Conservation (phyloP, 495 filamentous ascomycete species). For the Xylaria flabelliformis region DNA sequence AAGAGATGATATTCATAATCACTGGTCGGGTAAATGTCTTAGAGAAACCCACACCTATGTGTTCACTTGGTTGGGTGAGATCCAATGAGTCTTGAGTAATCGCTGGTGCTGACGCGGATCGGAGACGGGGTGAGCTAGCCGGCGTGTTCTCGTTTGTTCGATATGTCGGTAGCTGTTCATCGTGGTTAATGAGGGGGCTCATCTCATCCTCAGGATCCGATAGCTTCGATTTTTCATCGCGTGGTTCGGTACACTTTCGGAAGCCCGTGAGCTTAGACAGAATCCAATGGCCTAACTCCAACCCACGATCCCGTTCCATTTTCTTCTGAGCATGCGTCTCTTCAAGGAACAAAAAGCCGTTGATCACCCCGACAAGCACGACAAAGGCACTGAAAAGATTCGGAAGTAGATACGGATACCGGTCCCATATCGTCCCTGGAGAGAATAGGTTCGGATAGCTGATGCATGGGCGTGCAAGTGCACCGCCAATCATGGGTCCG, state of each 20-base stretch:
- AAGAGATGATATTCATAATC: slow-evolving; percentile 80
- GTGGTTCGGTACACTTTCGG: slow-evolving; percentile 38
- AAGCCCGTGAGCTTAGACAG: slow-evolving; percentile 55
- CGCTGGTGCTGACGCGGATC: slow-evolving; percentile 39
- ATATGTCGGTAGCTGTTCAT: slow-evolving; percentile 67
- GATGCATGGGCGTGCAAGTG: slow-evolving; percentile 82
- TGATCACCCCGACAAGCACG: slow-evolving; percentile 75
- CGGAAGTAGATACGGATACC: slow-evolving; percentile 89
- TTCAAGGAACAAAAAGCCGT: slow-evolving; percentile 90
- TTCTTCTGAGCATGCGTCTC: slow-evolving; percentile 92
- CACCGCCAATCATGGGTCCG: slow-evolving; percentile 88
- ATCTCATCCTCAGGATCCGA: slow-evolving; percentile 51
- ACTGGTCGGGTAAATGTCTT: slow-evolving; percentile 78
- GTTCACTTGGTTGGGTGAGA: slow-evolving; percentile 29
- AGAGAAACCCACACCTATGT: slow-evolving; percentile 37
- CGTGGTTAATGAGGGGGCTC: slow-evolving; percentile 57
- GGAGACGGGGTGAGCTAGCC: slow-evolving; percentile 56
- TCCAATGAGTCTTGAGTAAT: slow-evolving; percentile 40
- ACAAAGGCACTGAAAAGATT: slow-evolving; percentile 88
- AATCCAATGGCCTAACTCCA: slow-evolving; percentile 79
- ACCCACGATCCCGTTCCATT: slow-evolving; percentile 72
- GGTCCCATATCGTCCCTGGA: slow-evolving; percentile 77
- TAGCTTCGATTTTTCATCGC: slow-evolving; percentile 36
- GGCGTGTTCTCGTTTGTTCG: slow-evolving; percentile 66
- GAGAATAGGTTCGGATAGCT: slow-evolving; percentile 80